Base-by-base conservation (phyloP, 352 stramenopile species). In the Pythium folliculosum region DNA sequence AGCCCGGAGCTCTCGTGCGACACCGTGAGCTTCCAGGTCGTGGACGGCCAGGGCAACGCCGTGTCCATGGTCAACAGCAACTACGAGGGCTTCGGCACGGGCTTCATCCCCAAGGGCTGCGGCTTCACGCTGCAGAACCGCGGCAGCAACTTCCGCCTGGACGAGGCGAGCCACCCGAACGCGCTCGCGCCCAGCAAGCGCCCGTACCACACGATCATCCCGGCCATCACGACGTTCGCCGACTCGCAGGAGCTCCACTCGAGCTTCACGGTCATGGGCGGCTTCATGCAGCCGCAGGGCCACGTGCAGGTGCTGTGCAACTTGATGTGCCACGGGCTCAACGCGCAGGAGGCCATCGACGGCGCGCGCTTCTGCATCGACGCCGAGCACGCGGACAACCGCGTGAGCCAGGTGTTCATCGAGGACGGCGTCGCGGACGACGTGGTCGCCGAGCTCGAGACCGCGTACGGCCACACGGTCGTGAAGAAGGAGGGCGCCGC, bases 131-230 rank as follows among this genome's bases (percentile, higher is more conserved):
- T 99, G 40, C 97, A 99, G 77, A 99, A 99, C 81, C 85, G 97
- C 30, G 97, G 97, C 17, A 89, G 77, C 70, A 98, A 98, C 65
- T 99, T 99, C 66, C 80, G 80, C 14, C 71, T 99, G 17, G 63
- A 89, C 40, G 75, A 94, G 12, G 19, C 65, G 3, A 65, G 69
- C n/a, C 96, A 99, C 76, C 91, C 94, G 22, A 99, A 99, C 78
- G 82, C 74, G 0, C 53, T 99, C 21, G 95, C 79, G 21, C 90
- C 92, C 8, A 69, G 74, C 37, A 99, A 99, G 70, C 78, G 96
- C 35, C 96, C 97, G 4, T 99, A 98, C 84, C 97, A 99, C 78
- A 99, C 97, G 10, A 99, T 99, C 71, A 99, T 99, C 62, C 97
- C 97, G 40, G 94, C 78, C 35, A 90, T 99, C 53, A 76, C 95